Percentiles rank a stretch among this genome's conserved stretches.
Conservation (phyloP, 495 filamentous ascomycete genomes). For the Opeltia flavorubescens region DNA sequence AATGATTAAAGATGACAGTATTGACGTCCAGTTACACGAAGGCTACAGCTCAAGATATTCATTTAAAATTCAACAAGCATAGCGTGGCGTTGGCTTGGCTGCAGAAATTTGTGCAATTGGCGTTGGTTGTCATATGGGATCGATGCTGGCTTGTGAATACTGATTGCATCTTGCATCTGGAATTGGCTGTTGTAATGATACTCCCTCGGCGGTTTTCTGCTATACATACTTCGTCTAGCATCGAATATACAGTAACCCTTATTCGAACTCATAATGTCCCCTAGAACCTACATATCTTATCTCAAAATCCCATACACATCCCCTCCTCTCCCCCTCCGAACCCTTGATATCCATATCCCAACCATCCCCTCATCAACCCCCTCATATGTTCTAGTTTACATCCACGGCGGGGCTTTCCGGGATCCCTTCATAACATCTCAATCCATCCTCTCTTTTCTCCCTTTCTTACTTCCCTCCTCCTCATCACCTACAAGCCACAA, state of each 20-base stretch:
- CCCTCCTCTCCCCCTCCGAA: neutral
- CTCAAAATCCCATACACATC: slow-evolving; percentile 11
- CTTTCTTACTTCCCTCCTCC: slow-evolving; percentile 28
- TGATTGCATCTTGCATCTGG: too few species aligned
- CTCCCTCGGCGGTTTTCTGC: too few species aligned
- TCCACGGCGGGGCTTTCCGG: slow-evolving; percentile 85
- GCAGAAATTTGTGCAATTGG: neutral
- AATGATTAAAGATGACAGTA: slow-evolving; percentile 62
- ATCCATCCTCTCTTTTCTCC: slow-evolving; percentile 33
- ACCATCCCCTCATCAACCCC: neutral
- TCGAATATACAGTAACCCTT: too few species aligned
- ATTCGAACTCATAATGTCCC: neutral
- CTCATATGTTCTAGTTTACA: slow-evolving; percentile 34
- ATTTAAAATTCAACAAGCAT: slow-evolving; percentile 28
- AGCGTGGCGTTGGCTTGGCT: slow-evolving; percentile 4
- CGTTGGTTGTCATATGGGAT: neutral
- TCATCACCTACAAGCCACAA: slow-evolving; percentile 9
- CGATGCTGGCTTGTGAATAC: slow-evolving; percentile 6
- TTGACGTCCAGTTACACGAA: slow-evolving; percentile 41
- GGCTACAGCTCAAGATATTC: slow-evolving; percentile 52
- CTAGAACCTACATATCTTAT: slow-evolving; percentile 3
- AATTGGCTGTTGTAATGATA: too few species aligned
- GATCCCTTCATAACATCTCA: slow-evolving; percentile 48
- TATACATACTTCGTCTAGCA: too few species aligned
- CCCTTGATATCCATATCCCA: neutral